Conservation (phyloP, 257 asterid genomes). For the Leptodermis oblonga region DNA sequence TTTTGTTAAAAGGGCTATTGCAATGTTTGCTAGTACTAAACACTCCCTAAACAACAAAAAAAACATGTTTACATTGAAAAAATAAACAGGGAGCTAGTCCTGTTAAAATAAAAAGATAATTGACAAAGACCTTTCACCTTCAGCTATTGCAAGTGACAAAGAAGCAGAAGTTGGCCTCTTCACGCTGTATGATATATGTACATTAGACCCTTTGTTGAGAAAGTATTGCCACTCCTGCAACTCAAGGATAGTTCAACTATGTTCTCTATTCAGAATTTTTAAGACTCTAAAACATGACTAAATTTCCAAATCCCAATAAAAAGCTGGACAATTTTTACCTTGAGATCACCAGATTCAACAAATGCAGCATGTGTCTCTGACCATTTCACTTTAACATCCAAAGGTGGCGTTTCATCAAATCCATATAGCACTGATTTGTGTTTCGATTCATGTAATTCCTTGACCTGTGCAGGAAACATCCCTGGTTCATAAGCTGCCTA, state of each 20-base stretch:
- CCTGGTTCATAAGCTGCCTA: too few species aligned
- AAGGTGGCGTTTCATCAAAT: constrained; percentile 18
- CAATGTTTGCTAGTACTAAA: neutral
- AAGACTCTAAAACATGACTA: neutral
- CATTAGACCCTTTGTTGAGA: constrained; percentile 24
- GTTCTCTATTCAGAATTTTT: neutral
- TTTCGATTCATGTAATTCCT: constrained; percentile 15
- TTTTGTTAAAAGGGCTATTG: neutral
- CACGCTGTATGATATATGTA: constrained; percentile 16
- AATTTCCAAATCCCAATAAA: neutral
- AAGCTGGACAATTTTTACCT: constrained; percentile 5
- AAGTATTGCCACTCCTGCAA: constrained; percentile 25
- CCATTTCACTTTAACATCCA: constrained; percentile 24
- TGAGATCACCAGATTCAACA: constrained; percentile 16
- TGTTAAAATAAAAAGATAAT: neutral
- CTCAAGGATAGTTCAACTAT: neutral
- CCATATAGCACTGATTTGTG: constrained; percentile 22
- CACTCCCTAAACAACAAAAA: neutral
- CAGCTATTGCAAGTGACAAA: constrained; percentile 23
- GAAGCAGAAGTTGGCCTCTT: constrained; percentile 18
- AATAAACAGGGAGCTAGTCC: neutral
- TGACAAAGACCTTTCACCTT: constrained; percentile 17
- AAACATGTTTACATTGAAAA: neutral
- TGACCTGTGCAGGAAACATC: constrained; percentile 7
- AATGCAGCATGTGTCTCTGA: constrained; percentile 21